Conservation (phyloP, 495 filamentous ascomycete species). For the Cryomyces minteri region DNA sequence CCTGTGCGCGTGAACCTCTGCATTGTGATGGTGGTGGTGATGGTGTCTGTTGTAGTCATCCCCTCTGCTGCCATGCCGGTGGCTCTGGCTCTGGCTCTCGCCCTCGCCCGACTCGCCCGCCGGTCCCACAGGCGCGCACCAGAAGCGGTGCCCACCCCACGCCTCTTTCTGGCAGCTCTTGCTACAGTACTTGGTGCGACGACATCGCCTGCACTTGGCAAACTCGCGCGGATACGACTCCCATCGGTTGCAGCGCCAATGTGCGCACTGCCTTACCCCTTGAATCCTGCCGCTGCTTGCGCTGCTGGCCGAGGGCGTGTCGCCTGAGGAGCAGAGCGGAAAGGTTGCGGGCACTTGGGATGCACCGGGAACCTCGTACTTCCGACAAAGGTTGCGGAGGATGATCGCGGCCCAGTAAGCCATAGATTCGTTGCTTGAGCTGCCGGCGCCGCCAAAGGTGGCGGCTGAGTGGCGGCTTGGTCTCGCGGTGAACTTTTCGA, state of each 20-base stretch:
- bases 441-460: slow-evolving; percentile 14
- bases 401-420: slow-evolving; percentile 98
- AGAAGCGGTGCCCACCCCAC: slow-evolving; percentile 94
- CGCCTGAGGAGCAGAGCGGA: no score
- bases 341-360: no score
- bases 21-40: no score
- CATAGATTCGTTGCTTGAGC: slow-evolving; percentile 43
- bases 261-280: slow-evolving; percentile 84
- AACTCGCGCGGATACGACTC: slow-evolving; percentile 91
- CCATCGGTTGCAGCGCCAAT: slow-evolving; percentile 96
- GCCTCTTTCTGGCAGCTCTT: slow-evolving; percentile 99
- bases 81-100: no score
- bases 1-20: no score
- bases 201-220: slow-evolving; percentile 90
- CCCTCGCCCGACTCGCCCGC: no score
- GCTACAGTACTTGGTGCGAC: slow-evolving; percentile 97
- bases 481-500: slow-evolving; percentile 93
- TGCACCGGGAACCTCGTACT: slow-evolving; percentile 77
- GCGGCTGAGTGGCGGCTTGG: slow-evolving; percentile 40
- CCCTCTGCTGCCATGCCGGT: no score
- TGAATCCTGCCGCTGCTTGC: no score
- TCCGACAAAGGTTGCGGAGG: slow-evolving; percentile 95
- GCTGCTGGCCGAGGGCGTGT: no score
- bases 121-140: slow-evolving; percentile 38
- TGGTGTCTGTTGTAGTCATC: no score